These are phyloP conservation scores for Diddensiella santjacobensis DNA, from an alignment of 805 yeast genomes.

Conservation along the genomic window DNA sequence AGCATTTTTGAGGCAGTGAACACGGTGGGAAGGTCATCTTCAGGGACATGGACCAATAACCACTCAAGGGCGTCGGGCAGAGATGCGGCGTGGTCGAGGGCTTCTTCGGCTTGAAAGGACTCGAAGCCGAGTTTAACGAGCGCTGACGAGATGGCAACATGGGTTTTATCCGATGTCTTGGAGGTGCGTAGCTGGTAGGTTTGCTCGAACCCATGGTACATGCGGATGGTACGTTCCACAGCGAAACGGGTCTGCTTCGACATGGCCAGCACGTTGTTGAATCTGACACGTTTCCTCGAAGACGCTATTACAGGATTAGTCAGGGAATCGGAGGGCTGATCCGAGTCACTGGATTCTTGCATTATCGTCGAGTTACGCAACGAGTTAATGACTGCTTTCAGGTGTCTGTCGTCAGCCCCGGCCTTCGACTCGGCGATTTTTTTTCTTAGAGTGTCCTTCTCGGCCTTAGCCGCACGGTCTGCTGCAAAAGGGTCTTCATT, in stretches of 20 bases:
- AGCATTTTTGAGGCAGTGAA: slow-evolving; percentile 33
- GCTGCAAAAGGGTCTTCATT: slow-evolving; percentile 67
- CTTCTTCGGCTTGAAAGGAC: slow-evolving; percentile 63
- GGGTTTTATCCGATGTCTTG: not conserved
- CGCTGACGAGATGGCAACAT: slow-evolving; percentile 21
- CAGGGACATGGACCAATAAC: slow-evolving; percentile 86
- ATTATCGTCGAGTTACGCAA: slow-evolving; percentile 1
- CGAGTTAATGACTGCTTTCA: slow-evolving; percentile 4
- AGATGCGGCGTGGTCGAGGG: slow-evolving; percentile 50
- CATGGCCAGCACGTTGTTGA: slow-evolving; percentile 50
- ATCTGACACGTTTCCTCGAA: slow-evolving; percentile 27
- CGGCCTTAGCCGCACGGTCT: slow-evolving; percentile 54
- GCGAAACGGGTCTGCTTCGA: slow-evolving; percentile 56
- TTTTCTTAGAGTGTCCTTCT: slow-evolving; percentile 35
- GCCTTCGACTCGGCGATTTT: slow-evolving; percentile 10
- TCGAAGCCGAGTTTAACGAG: slow-evolving; percentile 63
- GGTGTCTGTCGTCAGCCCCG: slow-evolving; percentile 13
- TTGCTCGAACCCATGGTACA: slow-evolving; percentile 34
- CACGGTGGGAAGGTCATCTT: slow-evolving; percentile 76
- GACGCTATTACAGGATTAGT: not conserved
- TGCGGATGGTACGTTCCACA: slow-evolving; percentile 56
- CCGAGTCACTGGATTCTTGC: not conserved
- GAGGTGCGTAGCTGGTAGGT: slow-evolving; percentile 8
- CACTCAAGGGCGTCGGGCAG: slow-evolving; percentile 61
- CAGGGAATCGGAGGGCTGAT: too few relatives aligned